Evolutionary conservation across 371 early-diverging fungal species (phyloP).

Genomic region (Umbelopsis sp.): DNA sequence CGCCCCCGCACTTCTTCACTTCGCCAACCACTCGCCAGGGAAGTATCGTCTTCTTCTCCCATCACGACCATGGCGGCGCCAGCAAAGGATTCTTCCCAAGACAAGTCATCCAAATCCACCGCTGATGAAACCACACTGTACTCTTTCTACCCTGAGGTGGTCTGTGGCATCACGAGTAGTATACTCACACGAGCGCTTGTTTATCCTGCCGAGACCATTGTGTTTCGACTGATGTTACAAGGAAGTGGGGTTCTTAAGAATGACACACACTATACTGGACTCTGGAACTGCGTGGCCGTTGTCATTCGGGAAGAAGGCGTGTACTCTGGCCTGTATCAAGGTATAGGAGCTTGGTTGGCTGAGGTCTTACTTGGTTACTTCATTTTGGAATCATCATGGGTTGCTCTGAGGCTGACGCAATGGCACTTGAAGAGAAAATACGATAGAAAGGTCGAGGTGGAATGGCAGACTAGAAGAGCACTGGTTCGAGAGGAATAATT

Average conservation of each 20-base stretch:
- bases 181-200: conserved; percentile 52
- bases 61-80: conserved; percentile 27
- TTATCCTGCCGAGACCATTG: conserved; percentile 58
- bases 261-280: conserved; percentile 48
- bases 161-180: conserved; percentile 57
- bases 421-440: conserved; percentile 32
- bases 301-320: conserved; percentile 45
- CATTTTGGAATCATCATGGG: conserved; percentile 50
- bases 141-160: conserved; percentile 64
- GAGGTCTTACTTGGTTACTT: conserved; percentile 43
- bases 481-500: background rate
- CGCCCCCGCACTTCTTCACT: conserved; percentile 7
- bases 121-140: conserved; percentile 41
- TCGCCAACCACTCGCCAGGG: background rate
- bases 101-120: conserved; percentile 24
- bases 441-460: conserved; percentile 5
- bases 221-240: conserved; percentile 59
- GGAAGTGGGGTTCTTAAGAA: conserved; percentile 47
- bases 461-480: background rate
- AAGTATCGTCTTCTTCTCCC: background rate
- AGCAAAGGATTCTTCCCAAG: conserved; percentile 20
- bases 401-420: conserved; percentile 31
- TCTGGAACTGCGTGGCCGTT: conserved; percentile 46
- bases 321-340: conserved; percentile 46
- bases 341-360: conserved; percentile 44